Conservation (phyloP, 176 grass and related monocot species). For the Leersia perrieri region DNA sequence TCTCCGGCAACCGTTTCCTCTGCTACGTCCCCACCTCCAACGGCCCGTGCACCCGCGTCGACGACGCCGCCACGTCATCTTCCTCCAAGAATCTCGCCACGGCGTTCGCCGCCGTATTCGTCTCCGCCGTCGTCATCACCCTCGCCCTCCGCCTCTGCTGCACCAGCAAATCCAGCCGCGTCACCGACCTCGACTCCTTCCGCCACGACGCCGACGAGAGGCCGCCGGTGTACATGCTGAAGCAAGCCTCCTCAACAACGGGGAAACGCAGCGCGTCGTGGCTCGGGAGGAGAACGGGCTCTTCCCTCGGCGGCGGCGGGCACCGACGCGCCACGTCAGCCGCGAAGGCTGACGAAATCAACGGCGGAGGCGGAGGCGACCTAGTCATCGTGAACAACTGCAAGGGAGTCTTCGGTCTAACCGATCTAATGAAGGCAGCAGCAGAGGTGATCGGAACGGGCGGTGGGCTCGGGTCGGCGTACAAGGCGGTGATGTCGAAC, state of each 20-base stretch:
- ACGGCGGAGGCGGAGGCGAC: conserved; percentile 22
- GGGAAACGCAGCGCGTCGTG: conserved; percentile 40
- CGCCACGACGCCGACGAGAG: conserved; percentile 9
- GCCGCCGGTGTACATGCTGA: conserved; percentile 39
- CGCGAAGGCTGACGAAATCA: conserved; percentile 14
- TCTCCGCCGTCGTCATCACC: neutral
- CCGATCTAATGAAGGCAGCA: conserved; percentile 90
- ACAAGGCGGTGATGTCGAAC: conserved; percentile 81
- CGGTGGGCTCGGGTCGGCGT: conserved; percentile 66
- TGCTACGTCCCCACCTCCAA: conserved; percentile 33
- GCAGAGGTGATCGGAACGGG: conserved; percentile 74
- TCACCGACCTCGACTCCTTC: conserved; percentile 2
- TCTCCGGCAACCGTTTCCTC: conserved; percentile 57
- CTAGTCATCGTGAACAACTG: conserved; percentile 72
- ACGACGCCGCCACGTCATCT: too few relatives aligned
- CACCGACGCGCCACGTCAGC: neutral
- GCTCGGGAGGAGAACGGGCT: conserved; percentile 29
- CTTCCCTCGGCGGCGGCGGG: neutral
- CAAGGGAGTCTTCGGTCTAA: conserved; percentile 69
- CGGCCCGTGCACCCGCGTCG: conserved; percentile 51
- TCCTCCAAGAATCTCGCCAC: neutral
- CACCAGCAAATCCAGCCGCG: neutral
- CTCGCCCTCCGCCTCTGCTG: conserved; percentile 10
- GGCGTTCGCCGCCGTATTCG: conserved; percentile 7
- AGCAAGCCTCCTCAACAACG: conserved; percentile 21